Base-by-base conservation (phyloP, 192 early-diverging fungal genomes). In the Dissophora ornata region DNA sequence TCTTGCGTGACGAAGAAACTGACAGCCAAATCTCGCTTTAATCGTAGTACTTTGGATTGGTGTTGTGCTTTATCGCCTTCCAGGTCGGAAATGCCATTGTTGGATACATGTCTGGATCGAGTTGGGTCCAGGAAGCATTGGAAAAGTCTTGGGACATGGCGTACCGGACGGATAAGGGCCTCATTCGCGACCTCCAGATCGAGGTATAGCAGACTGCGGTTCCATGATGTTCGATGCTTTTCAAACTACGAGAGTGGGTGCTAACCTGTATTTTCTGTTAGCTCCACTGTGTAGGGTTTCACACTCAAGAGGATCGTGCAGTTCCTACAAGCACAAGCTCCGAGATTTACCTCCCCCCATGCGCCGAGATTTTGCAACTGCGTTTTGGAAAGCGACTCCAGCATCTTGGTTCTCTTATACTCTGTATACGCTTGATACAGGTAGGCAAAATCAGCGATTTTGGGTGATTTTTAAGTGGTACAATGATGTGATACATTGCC, bases 21-120 rank as follows among this genome's bases (percentile, higher is more conserved):
- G n/a, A n/a, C 19, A 29, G 21, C 15, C 21, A 42, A 57, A 28
- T 7, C 28, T 18, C 41, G 18, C 18, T 45, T n/a, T n/a, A n/a
- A n/a, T n/a, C n/a, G 16, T 51, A 77, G 73, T 77, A 77, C 65
- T 77, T 77, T 57, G 65, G 24, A 1, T 32, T 77, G 1, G 73
- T 62, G 2, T n/a, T 77, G 21, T 51, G 49, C 45, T 77, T 77
- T 34, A 62, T 67, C 45, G 59, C 33, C 2, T 28, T 62, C 6
- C 73, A 77, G 19, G 59, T 77, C 26, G 65, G 57, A n/a, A 51
- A 56, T 16, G 59, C 73, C 0, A 13, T 67, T 12, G 16, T 46
- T 18, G 65, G 65, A 34, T 77, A 60, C 30, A 66, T 77, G 33
- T 67, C 63, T 2, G 73, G 65, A 54, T 24, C 64, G 22, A 34